These are phyloP conservation scores for Lycium ferocissimum DNA, from an alignment of 257 asterid genomes.

Conservation along the genomic window DNA sequence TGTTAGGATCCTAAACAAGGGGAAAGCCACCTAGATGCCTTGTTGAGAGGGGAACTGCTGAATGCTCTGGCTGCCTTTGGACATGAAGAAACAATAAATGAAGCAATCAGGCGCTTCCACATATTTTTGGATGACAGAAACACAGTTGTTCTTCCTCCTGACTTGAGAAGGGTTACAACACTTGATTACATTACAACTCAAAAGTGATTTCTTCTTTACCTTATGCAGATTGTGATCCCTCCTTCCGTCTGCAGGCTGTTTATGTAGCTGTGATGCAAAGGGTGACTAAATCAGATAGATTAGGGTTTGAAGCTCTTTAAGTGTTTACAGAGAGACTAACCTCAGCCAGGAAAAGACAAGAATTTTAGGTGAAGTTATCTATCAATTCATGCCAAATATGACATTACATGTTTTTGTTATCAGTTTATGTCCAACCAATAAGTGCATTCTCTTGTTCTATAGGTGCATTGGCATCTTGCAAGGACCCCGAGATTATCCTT, in stretches of 20 bases:
- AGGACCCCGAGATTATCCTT: constrained; percentile 37
- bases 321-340: too few relatives aligned
- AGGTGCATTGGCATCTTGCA: constrained; percentile 77
- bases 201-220: background rate
- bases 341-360: too few relatives aligned
- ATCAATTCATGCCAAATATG: too few relatives aligned
- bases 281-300: too few relatives aligned
- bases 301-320: too few relatives aligned
- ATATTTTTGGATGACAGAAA: constrained; percentile 74
- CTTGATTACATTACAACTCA: background rate
- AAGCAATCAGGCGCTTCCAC: constrained; percentile 78
- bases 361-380: too few relatives aligned
- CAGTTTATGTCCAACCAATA: background rate
- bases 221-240: background rate
- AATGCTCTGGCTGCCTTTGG: constrained; percentile 75
- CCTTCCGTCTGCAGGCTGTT: too few relatives aligned
- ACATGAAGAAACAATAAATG: constrained; percentile 65
- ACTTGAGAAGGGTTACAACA: constrained; percentile 77
- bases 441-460: constrained; percentile 36
- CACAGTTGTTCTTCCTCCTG: constrained; percentile 82
- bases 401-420: background rate
- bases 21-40: constrained; percentile 91
- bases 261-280: too few relatives aligned
- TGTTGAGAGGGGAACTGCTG: constrained; percentile 92
- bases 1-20: constrained; percentile 94